phyloP scores from a whole-genome alignment of 2,329 filamentous ascomycete species.

The Pseudocercospora fuligena region DNA sequence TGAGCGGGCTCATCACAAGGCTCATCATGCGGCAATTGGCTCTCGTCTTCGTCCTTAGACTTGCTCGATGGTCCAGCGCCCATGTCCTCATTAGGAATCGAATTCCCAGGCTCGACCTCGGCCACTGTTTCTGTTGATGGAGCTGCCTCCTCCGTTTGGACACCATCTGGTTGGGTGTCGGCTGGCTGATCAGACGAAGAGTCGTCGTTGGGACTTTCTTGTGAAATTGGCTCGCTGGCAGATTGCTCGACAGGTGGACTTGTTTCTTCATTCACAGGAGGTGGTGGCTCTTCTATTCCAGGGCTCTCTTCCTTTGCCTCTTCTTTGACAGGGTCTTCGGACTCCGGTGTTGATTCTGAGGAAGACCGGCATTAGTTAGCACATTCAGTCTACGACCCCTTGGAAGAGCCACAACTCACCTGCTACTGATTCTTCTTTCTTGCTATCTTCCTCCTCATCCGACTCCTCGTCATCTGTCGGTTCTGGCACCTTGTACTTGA shows the following conservation, averaged over 20 bases:
- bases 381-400: neutral
- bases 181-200: neutral
- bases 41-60: neutral
- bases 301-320: neutral
- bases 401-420: neutral
- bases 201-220: neutral
- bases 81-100: neutral
- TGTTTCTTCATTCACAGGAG: neutral
- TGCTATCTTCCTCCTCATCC: conserved; percentile 20
- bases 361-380: neutral
- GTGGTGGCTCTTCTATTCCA: neutral
- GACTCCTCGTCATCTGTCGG: conserved; percentile 36
- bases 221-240: neutral
- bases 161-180: neutral
- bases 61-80: neutral
- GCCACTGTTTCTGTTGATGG: neutral
- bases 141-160: neutral
- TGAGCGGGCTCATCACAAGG: neutral
- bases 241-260: neutral
- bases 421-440: conserved; percentile 9
- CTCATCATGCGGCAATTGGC: neutral
- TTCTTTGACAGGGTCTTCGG: neutral
- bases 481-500: conserved; percentile 30
- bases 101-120: neutral
- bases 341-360: conserved; percentile 1